Conservation (phyloP, 2,329 filamentous ascomycete species). For the Penicillium sp. region DNA sequence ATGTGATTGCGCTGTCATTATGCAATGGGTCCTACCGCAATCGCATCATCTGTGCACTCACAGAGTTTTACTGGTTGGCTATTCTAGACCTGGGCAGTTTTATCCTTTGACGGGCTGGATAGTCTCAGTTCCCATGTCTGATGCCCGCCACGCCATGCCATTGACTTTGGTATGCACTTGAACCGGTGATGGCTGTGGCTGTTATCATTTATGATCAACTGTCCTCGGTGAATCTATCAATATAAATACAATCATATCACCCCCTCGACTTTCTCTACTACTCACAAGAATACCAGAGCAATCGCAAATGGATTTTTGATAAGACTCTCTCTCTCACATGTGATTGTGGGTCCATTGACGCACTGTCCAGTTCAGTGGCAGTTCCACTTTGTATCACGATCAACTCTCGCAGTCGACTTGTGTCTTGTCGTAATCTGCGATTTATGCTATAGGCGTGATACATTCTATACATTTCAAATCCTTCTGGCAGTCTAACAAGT, state of each 20-base stretch:
- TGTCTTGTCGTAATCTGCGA: no score
- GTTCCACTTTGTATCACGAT: not conserved
- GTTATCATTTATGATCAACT: no score
- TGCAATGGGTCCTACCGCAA: constrained; percentile 24
- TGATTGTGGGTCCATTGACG: constrained; percentile 34
- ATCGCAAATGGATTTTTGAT: constrained; percentile 10
- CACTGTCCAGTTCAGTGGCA: constrained; percentile 7
- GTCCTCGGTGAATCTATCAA: no score
- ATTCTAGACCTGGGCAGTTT: not conserved
- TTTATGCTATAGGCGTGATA: no score
- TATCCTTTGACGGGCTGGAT: not conserved
- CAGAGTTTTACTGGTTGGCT: constrained; percentile 4
- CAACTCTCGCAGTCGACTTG: no score
- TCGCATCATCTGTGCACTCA: constrained; percentile 15
- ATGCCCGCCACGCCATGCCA: not conserved
- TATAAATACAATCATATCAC: not conserved
- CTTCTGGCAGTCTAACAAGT: not conserved
- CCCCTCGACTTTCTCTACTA: no score
- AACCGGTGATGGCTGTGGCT: not conserved
- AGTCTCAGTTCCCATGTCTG: not conserved
- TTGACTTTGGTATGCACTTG: constrained; percentile 1
- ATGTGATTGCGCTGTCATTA: constrained; percentile 25
- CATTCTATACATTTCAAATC: not conserved
- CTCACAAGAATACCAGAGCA: not conserved
- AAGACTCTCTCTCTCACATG: constrained; percentile 30